Percentiles rank a stretch among this genome's conserved stretches.
phyloP scores from a whole-genome alignment of 305 asterid species.

The Coffea humblotiana region DNA sequence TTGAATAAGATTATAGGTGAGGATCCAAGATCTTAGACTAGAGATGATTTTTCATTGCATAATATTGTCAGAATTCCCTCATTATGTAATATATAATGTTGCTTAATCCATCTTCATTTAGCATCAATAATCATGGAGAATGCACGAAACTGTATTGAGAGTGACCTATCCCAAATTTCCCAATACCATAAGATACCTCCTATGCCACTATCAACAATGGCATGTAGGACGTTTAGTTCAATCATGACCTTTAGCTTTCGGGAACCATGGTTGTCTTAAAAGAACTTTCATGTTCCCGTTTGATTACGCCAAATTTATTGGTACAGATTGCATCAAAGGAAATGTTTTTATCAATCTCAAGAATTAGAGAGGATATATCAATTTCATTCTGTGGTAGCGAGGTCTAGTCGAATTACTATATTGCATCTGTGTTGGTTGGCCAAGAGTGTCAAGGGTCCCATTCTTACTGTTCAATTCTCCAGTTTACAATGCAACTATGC shows the following conservation, averaged over 20 bases:
- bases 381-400: constrained; percentile 23
- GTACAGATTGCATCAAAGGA: background rate
- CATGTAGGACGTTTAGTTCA: constrained; percentile 7
- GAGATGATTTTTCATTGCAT: background rate
- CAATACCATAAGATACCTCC: background rate
- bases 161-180: constrained; percentile 27
- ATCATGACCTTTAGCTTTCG: constrained; percentile 32
- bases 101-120: background rate
- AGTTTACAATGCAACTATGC: constrained; percentile 16
- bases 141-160: constrained; percentile 13
- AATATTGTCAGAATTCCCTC: background rate
- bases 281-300: constrained; percentile 11
- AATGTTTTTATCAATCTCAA: background rate
- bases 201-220: constrained; percentile 10
- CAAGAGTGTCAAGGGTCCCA: constrained; percentile 34
- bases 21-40: background rate
- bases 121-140: background rate
- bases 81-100: background rate
- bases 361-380: constrained; percentile 14
- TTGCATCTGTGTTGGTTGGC: constrained; percentile 31
- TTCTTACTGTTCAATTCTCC: constrained; percentile 24
- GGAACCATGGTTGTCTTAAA: constrained; percentile 28
- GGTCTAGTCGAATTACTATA: constrained; percentile 29
- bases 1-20: background rate
- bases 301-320: constrained; percentile 1